Conservation (phyloP, 257 asterid genomes). For the Haberlea rhodopensis region DNA sequence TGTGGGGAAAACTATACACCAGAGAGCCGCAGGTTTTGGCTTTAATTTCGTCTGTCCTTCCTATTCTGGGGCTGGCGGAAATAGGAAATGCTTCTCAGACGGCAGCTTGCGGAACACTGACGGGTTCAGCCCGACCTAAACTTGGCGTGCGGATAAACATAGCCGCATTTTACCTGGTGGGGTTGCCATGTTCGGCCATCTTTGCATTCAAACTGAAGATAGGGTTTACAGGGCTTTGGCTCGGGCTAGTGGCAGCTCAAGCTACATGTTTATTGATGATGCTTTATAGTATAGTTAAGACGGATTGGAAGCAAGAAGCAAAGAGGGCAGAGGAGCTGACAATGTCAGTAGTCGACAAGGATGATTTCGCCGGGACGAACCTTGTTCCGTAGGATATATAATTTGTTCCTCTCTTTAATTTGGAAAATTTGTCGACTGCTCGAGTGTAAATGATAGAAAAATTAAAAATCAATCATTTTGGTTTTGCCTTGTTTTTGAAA, state of each 20-base stretch:
- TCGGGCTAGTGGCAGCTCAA: constrained; percentile 76
- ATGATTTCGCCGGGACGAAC: constrained; percentile 47
- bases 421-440: no score
- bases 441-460: no score
- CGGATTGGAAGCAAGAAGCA: constrained; percentile 74
- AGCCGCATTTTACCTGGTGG: constrained; percentile 75
- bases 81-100: constrained; percentile 77
- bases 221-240: constrained; percentile 77
- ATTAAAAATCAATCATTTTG: no score
- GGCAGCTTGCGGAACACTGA: constrained; percentile 73
- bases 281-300: constrained; percentile 49
- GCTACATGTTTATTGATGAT: constrained; percentile 52
- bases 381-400: constrained; percentile 52
- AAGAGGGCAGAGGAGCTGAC: constrained; percentile 75
- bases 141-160: constrained; percentile 67
- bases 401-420: no score
- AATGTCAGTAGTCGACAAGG: constrained; percentile 31
- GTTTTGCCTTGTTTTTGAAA: no score
- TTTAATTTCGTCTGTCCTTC: constrained; percentile 50
- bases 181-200: constrained; percentile 61
- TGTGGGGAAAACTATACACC: constrained; percentile 66
- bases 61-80: constrained; percentile 71
- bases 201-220: constrained; percentile 51
- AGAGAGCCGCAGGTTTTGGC: constrained; percentile 47
- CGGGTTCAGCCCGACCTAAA: constrained; percentile 75